Conservation (phyloP, 768 basidiomycete genomes). For the Rhodotorula diobovata region DNA sequence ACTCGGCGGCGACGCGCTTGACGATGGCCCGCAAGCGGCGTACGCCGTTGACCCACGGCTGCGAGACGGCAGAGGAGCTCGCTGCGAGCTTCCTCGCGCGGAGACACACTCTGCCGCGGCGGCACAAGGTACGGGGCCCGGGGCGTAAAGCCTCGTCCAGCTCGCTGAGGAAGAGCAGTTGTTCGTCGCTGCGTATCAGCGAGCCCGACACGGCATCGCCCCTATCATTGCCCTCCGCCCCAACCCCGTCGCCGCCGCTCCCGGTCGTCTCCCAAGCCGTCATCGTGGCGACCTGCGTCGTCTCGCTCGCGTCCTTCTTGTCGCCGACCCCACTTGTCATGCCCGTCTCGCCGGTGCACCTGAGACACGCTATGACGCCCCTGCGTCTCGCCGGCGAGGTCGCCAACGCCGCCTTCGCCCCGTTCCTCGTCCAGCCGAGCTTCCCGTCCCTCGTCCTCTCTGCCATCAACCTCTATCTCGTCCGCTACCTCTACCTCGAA, state of each 20-base stretch:
- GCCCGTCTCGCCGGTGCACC: constrained; percentile 19
- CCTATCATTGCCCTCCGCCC: neutral
- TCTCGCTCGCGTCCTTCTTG: constrained; percentile 6
- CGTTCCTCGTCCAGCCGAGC: constrained; percentile 8
- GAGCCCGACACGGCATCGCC: neutral
- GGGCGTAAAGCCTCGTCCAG: neutral
- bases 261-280: neutral
- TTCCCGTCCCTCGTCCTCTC: neutral
- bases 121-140: neutral
- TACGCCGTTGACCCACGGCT: too few species aligned
- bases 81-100: neutral
- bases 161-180: neutral
- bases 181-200: neutral
- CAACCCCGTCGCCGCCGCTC: neutral
- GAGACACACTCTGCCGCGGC: constrained; percentile 19
- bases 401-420: constrained; percentile 14
- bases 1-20: neutral
- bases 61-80: neutral
- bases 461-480: neutral
- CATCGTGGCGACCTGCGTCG: neutral
- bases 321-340: neutral
- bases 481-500: neutral
- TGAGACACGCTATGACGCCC: neutral
- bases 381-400: neutral
- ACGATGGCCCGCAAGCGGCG: neutral